These are phyloP conservation scores for Patellaria atrata DNA, from an alignment of 495 filamentous ascomycete species.

Conservation along the genomic window DNA sequence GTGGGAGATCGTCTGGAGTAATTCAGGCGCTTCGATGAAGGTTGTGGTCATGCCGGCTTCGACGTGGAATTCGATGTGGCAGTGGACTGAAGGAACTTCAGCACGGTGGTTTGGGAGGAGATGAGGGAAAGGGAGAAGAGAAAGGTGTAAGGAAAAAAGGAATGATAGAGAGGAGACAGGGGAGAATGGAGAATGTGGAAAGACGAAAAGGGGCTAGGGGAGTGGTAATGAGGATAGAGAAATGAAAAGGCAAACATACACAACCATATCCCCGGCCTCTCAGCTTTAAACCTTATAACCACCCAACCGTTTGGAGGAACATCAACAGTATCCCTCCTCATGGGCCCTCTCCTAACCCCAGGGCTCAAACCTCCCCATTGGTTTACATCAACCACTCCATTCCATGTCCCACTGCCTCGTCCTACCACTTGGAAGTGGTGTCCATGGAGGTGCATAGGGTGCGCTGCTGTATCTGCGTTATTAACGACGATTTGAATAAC, in stretches of 20 bases:
- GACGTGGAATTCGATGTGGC: constrained; percentile 15
- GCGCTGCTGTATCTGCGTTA: neutral
- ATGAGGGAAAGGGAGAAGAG: too few relatives aligned
- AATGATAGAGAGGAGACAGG: too few relatives aligned
- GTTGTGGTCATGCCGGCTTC: constrained; percentile 10
- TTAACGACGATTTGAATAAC: constrained; percentile 3
- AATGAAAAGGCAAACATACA: too few relatives aligned
- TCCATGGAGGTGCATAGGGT: constrained; percentile 7
- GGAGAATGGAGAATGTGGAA: too few relatives aligned
- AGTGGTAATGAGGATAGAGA: too few relatives aligned
- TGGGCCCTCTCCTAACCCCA: neutral
- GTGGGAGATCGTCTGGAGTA: constrained; percentile 1
- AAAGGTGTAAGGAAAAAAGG: too few relatives aligned
- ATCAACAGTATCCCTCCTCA: constrained; percentile 3
- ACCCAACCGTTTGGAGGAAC: neutral
- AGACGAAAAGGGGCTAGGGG: too few relatives aligned
- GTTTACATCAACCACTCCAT: too few relatives aligned
- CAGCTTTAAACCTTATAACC: constrained; percentile 4
- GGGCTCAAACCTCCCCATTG: neutral
- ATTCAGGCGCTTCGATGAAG: constrained; percentile 8
- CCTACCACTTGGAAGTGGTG: constrained; percentile 2
- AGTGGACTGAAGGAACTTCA: too few relatives aligned
- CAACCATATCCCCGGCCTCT: constrained; percentile 4
- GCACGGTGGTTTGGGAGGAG: too few relatives aligned
- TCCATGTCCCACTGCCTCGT: neutral